A percentile compares a stretch with the other conserved stretches of the same genome.
Conservation (phyloP, 352 stramenopile genomes). For the Phytophthora colocasiae region DNA sequence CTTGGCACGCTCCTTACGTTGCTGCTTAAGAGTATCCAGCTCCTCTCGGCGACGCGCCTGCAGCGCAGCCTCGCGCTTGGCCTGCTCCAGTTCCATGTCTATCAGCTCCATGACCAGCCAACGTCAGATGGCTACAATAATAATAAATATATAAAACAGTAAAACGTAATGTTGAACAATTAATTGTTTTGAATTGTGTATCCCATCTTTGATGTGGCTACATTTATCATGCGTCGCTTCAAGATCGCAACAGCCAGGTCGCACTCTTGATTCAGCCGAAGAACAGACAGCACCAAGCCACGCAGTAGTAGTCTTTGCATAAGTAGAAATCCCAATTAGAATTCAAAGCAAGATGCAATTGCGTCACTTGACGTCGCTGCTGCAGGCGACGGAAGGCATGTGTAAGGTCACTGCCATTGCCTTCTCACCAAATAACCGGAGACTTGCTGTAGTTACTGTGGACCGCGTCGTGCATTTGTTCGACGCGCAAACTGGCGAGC, state of each 20-base stretch:
- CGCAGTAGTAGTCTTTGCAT: neutral
- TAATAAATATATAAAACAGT: too few species aligned
- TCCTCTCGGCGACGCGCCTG: slow-evolving; percentile 75
- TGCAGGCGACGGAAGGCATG: slow-evolving; percentile 91
- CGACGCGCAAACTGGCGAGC: slow-evolving; percentile 92
- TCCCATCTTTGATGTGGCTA: slow-evolving; percentile 25
- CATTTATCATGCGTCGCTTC: slow-evolving; percentile 46
- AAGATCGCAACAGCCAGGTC: slow-evolving; percentile 27
- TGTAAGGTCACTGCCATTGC: slow-evolving; percentile 93
- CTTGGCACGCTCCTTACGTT: slow-evolving; percentile 80
- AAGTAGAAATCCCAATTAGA: neutral
- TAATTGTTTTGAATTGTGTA: too few species aligned
- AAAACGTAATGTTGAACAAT: too few species aligned
- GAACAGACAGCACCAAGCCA: neutral
- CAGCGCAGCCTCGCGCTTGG: slow-evolving; percentile 71
- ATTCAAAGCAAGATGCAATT: slow-evolving; percentile 85
- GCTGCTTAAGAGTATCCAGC: slow-evolving; percentile 79
- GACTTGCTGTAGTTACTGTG: slow-evolving; percentile 93
- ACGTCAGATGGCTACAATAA: neutral
- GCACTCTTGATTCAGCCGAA: neutral
- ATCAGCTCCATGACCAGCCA: slow-evolving; percentile 24
- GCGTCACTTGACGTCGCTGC: slow-evolving; percentile 90
- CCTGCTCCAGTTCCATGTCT: slow-evolving; percentile 49
- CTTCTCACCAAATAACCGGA: slow-evolving; percentile 94
- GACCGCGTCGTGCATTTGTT: slow-evolving; percentile 95